Conservation (phyloP, 2,329 filamentous ascomycete species). For the Verticillium longisporum region DNA sequence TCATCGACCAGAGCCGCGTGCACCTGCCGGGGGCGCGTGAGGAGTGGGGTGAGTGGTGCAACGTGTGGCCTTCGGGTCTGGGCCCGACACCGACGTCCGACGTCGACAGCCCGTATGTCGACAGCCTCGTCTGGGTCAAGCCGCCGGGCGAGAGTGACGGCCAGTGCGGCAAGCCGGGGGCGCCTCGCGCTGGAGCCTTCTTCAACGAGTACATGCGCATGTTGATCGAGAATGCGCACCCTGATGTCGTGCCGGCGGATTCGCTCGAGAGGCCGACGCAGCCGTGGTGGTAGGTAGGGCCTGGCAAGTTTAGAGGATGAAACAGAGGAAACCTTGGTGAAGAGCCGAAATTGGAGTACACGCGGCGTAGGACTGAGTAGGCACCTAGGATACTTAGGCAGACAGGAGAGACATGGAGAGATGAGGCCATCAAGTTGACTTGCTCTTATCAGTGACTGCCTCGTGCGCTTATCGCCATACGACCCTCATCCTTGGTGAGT, state of each 20-base stretch:
- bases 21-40: slow-evolving; percentile 23
- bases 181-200: slow-evolving; percentile 28
- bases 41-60: slow-evolving; percentile 35
- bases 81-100: slow-evolving; percentile 24
- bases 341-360: background rate
- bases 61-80: slow-evolving; percentile 27
- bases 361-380: background rate
- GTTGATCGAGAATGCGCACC: slow-evolving; percentile 27
- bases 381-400: background rate
- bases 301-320: no score
- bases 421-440: background rate
- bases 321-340: background rate
- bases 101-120: slow-evolving; percentile 22
- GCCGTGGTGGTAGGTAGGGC: slow-evolving; percentile 5
- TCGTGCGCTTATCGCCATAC: background rate
- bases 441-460: background rate
- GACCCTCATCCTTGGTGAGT: background rate
- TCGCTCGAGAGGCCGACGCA: slow-evolving; percentile 4
- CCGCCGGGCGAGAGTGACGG: slow-evolving; percentile 33
- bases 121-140: slow-evolving; percentile 33
- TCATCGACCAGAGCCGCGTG: slow-evolving; percentile 32
- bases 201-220: slow-evolving; percentile 29
- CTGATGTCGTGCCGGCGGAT: slow-evolving; percentile 9
- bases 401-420: background rate
- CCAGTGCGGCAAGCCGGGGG: slow-evolving; percentile 22